Evolutionary conservation across 371 early-diverging fungal genomes (phyloP).

Genomic region (Mortierella sp.): DNA sequence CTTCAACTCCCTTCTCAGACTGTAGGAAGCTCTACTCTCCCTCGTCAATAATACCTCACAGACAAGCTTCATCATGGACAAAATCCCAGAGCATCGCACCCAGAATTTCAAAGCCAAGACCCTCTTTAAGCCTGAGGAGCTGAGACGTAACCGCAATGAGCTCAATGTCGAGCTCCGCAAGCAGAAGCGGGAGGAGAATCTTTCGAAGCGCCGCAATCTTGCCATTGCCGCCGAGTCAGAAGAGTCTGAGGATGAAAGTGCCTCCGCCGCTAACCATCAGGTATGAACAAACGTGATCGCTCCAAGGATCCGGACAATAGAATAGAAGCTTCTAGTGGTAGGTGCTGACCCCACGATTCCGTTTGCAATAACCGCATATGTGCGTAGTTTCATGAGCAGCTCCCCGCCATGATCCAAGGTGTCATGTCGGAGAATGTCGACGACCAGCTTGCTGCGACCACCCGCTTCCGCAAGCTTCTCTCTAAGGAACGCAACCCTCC

Average conservation of each 20-base stretch:
- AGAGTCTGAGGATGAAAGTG: slow-evolving; percentile 87
- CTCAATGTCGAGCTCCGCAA: slow-evolving; percentile 94
- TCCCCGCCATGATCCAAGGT: slow-evolving; percentile 80
- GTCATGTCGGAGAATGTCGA: slow-evolving; percentile 83
- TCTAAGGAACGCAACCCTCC: slow-evolving; percentile 99
- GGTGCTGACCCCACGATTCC: neutral
- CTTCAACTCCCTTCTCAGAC: no score
- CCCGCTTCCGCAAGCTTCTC: slow-evolving; percentile 95
- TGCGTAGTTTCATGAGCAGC: slow-evolving; percentile 65
- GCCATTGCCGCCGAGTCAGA: slow-evolving; percentile 64
- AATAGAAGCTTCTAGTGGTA: no score
- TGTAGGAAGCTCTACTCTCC: no score
- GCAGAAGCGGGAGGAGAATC: slow-evolving; percentile 94
- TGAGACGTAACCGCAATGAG: slow-evolving; percentile 94
- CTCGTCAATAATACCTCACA: neutral
- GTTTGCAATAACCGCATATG: neutral
- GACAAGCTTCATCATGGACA: slow-evolving; percentile 56
- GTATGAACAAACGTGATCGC: slow-evolving; percentile 52
- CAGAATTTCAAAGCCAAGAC: slow-evolving; percentile 88
- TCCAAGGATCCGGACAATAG: no score
- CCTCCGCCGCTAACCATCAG: slow-evolving; percentile 60
- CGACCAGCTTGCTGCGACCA: slow-evolving; percentile 87
- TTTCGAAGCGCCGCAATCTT: slow-evolving; percentile 94
- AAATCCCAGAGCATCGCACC: slow-evolving; percentile 70
- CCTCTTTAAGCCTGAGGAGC: slow-evolving; percentile 90